Base-by-base conservation (phyloP, 495 filamentous ascomycete species). In the Hapsidospora chrysogenum region DNA sequence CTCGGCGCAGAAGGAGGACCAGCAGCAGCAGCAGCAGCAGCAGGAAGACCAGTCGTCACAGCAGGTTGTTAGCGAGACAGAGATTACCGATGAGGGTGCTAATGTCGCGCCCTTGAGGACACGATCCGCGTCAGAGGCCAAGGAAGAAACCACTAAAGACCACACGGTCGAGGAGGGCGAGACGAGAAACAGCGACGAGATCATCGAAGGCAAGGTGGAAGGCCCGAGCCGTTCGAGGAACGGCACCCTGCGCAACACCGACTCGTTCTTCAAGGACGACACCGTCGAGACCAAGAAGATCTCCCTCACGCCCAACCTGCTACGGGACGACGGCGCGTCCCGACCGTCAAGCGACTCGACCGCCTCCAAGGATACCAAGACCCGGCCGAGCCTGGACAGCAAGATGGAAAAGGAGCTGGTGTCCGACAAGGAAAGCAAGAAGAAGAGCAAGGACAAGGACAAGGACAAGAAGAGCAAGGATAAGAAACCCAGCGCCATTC, bases 221-320 rank as follows among this genome's bases (percentile, higher is more conserved):
- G 52, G 53, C 19, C 60, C 68, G 21, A 72, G 64, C 55, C 76
- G 76, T 44, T 83, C 84, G 20, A 74, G 79, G 44, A 86, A 86
- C 50, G 85, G 83, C 19, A 85, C 77, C 28, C 64, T 92, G 15
- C 70, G 86, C 38, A 86, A 86, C 48, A 85, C 81, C 9, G 85
- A 95, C 50, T 92, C 83, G 8, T 94, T 97, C 63, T 95, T 93
- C 67, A 92, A 85, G 54, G 89, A 96, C 41, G 89, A 97, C 44
- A 81, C 74, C 19, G 76, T 80, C 23, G 92, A 95, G 49, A 94
- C 89, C 1, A 81, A 87, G 55, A 99, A 99, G 62, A 94, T 99
- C 41, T 92, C 85, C 2, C 66, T 99, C 20, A 99, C 89, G 0
- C 89, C 89, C 9, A 92, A 87, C 41, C 63, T 99, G n/a, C 64